A percentile compares a stretch with the other conserved stretches of the same genome.
phyloP scores from a whole-genome alignment of 2,329 filamentous ascomycete genomes.

The Diaporthe vexans region DNA sequence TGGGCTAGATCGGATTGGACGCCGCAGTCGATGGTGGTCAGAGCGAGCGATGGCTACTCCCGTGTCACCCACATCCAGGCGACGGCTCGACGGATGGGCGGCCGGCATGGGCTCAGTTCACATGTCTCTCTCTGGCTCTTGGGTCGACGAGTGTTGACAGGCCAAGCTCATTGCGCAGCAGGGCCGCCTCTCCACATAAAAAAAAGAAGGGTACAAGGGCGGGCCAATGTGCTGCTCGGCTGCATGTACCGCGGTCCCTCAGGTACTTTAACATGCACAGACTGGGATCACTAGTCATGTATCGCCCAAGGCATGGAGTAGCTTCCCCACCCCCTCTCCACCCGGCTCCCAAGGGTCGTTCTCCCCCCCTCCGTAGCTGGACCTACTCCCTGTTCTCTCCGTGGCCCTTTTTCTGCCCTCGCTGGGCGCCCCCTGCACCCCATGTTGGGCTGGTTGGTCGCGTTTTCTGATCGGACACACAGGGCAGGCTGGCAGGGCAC shows the following conservation, averaged over 20 bases:
- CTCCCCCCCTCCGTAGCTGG: conserved; percentile 8
- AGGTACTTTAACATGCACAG: conserved; percentile 22
- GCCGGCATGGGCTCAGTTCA: conserved; percentile 30
- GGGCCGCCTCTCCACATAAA: conserved; percentile 8
- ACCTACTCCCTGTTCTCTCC: conserved; percentile 5
- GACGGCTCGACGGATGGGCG: conserved; percentile 32
- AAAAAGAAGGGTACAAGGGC: conserved; percentile 17
- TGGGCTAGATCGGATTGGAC: conserved; percentile 24
- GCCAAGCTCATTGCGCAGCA: conserved; percentile 22
- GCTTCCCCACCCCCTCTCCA: conserved; percentile 12
- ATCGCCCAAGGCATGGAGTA: conserved; percentile 19
- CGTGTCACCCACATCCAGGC: conserved; percentile 21
- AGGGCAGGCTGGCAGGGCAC: conserved; percentile 1
- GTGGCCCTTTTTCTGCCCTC: neutral
- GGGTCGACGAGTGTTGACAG: conserved; percentile 13
- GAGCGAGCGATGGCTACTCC: conserved; percentile 28
- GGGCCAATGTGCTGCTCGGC: conserved; percentile 13
- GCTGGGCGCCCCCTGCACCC: neutral
- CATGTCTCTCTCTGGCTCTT: conserved; percentile 15
- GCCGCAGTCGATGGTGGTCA: conserved; percentile 19
- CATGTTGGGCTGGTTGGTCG: conserved; percentile 20
- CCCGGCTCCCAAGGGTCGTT: conserved; percentile 31
- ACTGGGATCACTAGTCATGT: conserved; percentile 34
- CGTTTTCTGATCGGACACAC: conserved; percentile 30
- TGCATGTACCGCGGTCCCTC: conserved; percentile 8